phyloP scores from a whole-genome alignment of 352 stramenopile genomes.

The Pythium coloratum region DNA sequence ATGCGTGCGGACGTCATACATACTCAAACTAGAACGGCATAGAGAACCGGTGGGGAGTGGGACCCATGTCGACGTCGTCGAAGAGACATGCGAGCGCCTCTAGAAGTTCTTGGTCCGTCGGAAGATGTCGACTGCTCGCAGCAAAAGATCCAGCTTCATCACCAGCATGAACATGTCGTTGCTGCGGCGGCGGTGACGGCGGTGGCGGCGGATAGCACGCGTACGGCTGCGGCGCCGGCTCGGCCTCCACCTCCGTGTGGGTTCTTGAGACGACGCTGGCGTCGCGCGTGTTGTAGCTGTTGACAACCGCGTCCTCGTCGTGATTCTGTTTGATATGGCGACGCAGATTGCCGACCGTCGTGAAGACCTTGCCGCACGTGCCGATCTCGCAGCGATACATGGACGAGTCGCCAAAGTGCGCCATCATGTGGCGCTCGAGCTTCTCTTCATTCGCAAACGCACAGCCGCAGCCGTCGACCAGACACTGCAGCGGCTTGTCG shows the following conservation, averaged over 20 bases:
- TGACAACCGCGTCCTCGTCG: constrained; percentile 1
- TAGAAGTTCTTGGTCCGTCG: constrained; percentile 6
- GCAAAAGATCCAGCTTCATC: neutral
- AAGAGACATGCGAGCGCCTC: constrained; percentile 11
- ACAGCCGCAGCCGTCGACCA: constrained; percentile 18
- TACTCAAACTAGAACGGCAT: neutral
- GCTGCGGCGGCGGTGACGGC: no score
- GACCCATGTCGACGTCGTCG: neutral
- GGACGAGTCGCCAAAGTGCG: constrained; percentile 24
- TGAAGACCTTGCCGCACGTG: constrained; percentile 59
- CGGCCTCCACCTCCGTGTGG: neutral
- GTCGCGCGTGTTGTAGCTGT: neutral
- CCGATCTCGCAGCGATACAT: constrained; percentile 34
- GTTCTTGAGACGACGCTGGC: neutral
- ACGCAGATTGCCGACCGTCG: constrained; percentile 47
- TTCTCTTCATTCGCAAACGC: constrained; percentile 18
- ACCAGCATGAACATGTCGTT: neutral
- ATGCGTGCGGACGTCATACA: neutral
- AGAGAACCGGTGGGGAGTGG: neutral
- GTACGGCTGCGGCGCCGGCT: neutral
- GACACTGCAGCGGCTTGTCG: constrained; percentile 16
- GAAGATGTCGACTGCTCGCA: neutral
- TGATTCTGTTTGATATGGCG: constrained; percentile 22
- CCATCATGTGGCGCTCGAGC: constrained; percentile 25
- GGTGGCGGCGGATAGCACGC: neutral